Conservation (phyloP, 1,139 yeast genomes). For the Suhomyces bribrorum region DNA sequence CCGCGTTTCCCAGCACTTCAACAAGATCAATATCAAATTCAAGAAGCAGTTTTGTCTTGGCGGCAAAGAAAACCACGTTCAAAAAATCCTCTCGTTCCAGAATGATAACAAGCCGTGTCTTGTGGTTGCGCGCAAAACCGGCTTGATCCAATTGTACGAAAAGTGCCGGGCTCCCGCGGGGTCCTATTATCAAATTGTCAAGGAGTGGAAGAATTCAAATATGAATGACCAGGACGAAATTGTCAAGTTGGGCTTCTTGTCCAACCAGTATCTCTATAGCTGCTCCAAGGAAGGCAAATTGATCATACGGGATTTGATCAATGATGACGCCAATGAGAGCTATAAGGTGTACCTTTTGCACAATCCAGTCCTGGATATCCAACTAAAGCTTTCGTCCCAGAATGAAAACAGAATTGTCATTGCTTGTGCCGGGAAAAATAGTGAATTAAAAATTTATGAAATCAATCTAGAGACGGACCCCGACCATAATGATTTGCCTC, state of each 20-base stretch:
- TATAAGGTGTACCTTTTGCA: constrained; percentile 32
- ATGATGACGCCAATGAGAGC: constrained; percentile 40
- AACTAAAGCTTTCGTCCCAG: constrained; percentile 10
- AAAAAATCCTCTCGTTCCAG: constrained; percentile 23
- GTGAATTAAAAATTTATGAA: constrained; percentile 39
- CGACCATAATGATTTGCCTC: constrained; percentile 4
- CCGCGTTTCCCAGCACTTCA: constrained; percentile 12
- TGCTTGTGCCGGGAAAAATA: constrained; percentile 49
- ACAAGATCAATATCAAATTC: constrained; percentile 6
- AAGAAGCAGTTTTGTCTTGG: constrained; percentile 22
- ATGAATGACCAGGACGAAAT: constrained; percentile 26
- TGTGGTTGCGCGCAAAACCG: constrained; percentile 31
- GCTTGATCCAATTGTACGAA: constrained; percentile 36
- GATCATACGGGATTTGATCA: constrained; percentile 44
- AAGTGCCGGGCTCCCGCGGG: constrained; percentile 5
- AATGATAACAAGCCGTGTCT: constrained; percentile 25
- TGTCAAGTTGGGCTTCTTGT: constrained; percentile 35
- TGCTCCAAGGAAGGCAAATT: constrained; percentile 49
- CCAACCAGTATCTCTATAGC: constrained; percentile 35
- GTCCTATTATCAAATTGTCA: constrained; percentile 20
- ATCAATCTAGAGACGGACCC: constrained; percentile 10
- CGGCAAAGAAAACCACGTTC: constrained; percentile 21
- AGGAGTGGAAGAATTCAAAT: constrained; percentile 34
- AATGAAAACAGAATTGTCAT: constrained; percentile 20
- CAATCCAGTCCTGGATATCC: constrained; percentile 38